phyloP scores from a whole-genome alignment of 495 filamentous ascomycete genomes.

The Tuber umbilicatum region DNA sequence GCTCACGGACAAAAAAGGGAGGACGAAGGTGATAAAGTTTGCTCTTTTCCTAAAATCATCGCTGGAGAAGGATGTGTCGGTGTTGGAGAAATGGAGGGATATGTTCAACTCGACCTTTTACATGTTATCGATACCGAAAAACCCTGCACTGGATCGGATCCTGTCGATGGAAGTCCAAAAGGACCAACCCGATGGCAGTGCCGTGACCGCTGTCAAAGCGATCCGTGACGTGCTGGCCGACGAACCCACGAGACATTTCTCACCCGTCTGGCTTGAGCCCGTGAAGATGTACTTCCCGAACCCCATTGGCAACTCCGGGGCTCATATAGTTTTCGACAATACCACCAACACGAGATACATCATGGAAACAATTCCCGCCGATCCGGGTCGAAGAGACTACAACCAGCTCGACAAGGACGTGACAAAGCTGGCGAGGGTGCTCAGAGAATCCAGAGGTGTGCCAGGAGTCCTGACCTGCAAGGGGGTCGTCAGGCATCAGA shows the following conservation, averaged over 20 bases:
- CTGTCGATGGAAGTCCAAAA: conserved; percentile 20
- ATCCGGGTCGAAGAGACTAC: conserved; percentile 15
- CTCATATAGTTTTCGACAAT: conserved; percentile 36
- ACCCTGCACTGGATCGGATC: conserved; percentile 39
- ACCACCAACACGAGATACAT: conserved; percentile 10
- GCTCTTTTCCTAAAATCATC: conserved; percentile 31
- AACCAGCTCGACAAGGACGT: conserved; percentile 36
- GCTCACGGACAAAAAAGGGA: conserved; percentile 29
- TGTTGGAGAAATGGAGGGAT: conserved; percentile 46
- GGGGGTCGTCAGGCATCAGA: conserved; percentile 42
- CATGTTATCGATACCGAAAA: conserved; percentile 43
- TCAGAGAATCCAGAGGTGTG: conserved; percentile 40
- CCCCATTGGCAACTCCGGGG: conserved; percentile 21
- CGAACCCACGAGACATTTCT: not conserved
- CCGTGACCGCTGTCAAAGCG: conserved; percentile 11
- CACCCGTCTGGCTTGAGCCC: not conserved
- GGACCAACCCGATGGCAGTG: conserved; percentile 7
- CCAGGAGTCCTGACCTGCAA: conserved; percentile 50
- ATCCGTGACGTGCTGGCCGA: conserved; percentile 24
- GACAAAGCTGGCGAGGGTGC: conserved; percentile 44
- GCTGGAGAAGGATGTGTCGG: conserved; percentile 42
- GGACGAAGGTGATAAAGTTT: conserved; percentile 14
- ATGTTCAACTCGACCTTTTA: conserved; percentile 45
- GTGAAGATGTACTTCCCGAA: conserved; percentile 25
- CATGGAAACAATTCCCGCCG: not conserved